These are phyloP conservation scores for Ceratocystis colombiana DNA, from an alignment of 2,329 filamentous ascomycete genomes.

Conservation along the genomic window DNA sequence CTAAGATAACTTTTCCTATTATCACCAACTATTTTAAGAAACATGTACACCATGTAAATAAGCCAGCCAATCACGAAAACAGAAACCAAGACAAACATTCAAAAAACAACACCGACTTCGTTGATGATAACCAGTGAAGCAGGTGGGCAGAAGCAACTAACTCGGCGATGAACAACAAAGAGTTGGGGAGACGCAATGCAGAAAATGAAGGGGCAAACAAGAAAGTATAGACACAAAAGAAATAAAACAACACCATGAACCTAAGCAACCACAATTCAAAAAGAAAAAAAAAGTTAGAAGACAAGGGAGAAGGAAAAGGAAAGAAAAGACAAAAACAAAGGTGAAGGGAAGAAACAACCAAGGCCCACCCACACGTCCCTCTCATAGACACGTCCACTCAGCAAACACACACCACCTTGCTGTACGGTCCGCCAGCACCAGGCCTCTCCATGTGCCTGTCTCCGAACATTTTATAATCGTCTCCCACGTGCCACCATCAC, in stretches of 20 bases:
- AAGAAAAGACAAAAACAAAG: neutral
- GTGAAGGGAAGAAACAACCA: neutral
- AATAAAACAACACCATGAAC: neutral
- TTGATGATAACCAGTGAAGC: neutral
- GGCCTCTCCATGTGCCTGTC: slow-evolving; percentile 65
- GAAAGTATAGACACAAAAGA: slow-evolving; percentile 3
- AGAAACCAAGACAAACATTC: neutral
- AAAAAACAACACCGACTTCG: neutral
- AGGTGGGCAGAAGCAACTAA: neutral
- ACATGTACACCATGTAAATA: neutral
- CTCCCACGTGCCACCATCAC: slow-evolving; percentile 71
- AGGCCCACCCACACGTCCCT: neutral
- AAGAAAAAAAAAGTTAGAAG: neutral
- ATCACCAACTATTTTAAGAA: no score
- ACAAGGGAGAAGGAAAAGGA: neutral
- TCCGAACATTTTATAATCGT: slow-evolving; percentile 86
- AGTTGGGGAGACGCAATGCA: neutral
- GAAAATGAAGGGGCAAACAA: neutral
- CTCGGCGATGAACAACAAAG: neutral
- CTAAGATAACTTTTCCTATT: no score
- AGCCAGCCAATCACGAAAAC: neutral
- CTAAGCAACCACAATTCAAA: neutral
- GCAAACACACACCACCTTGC: slow-evolving; percentile 88
- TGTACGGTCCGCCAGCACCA: slow-evolving; percentile 73
- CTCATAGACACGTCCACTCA: slow-evolving; percentile 58